Evolutionary conservation across 1,139 yeast species (phyloP).

Genomic region (Debaryomycetaceae sp.): DNA sequence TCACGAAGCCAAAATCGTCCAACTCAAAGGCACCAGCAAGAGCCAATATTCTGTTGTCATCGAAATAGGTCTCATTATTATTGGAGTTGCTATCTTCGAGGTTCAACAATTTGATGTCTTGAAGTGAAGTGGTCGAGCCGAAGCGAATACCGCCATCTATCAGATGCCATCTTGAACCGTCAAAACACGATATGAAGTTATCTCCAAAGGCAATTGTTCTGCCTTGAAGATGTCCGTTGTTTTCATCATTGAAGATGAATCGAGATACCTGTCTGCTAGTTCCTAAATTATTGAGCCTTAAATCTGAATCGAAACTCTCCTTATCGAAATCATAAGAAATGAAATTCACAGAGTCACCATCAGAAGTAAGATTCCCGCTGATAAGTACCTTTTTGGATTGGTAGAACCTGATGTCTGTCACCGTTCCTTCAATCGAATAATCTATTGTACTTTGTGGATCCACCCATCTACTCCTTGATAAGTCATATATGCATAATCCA

Average conservation of each 20-base stretch:
- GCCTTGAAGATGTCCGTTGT: constrained; percentile 38
- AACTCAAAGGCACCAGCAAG: constrained; percentile 62
- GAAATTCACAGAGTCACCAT: constrained; percentile 32
- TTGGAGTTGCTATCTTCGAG: constrained; percentile 22
- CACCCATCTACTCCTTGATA: constrained; percentile 54
- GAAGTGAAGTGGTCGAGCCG: constrained; percentile 24
- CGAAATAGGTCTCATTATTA: constrained; percentile 33
- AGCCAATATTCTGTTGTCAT: constrained; percentile 45
- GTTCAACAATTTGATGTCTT: constrained; percentile 35
- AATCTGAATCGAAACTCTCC: constrained; percentile 19
- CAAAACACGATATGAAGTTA: constrained; percentile 45
- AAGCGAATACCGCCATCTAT: constrained; percentile 36
- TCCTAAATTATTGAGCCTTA: constrained; percentile 22
- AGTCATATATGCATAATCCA: constrained; percentile 66
- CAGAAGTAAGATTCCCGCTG: constrained; percentile 57
- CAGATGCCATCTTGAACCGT: constrained; percentile 46
- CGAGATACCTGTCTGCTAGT: constrained; percentile 41
- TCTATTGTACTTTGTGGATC: constrained; percentile 42
- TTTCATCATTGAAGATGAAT: constrained; percentile 50
- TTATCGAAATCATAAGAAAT: constrained; percentile 51
- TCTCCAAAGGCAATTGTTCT: constrained; percentile 57
- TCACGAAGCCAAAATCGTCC: constrained; percentile 53
- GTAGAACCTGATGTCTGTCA: constrained; percentile 54
- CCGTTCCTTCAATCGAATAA: constrained; percentile 43
- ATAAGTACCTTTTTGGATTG: constrained; percentile 50